These are phyloP conservation scores for Rubia tinctorum DNA, from an alignment of 305 asterid genomes.

Conservation along the genomic window DNA sequence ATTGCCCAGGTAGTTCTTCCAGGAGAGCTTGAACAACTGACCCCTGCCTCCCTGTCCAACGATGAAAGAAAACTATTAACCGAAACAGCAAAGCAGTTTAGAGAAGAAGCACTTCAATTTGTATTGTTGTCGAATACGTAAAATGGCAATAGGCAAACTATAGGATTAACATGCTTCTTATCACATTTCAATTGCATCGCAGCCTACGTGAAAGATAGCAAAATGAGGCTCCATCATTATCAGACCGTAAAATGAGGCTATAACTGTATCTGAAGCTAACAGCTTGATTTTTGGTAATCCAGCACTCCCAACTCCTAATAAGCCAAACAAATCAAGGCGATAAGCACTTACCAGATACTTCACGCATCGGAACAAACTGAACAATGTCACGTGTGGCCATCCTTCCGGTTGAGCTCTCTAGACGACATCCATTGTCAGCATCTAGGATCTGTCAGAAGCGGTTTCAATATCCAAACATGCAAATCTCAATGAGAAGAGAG, in stretches of 20 bases:
- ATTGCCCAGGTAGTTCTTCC: conserved; percentile 83
- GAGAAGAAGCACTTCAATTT: not conserved
- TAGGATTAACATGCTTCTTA: not conserved
- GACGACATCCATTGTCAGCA: conserved; percentile 61
- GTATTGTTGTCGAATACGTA: too few relatives aligned
- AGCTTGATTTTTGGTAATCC: too few relatives aligned
- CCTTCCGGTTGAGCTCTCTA: conserved; percentile 70
- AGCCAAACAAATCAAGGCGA: too few relatives aligned
- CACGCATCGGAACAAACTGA: conserved; percentile 90
- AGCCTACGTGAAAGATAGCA: too few relatives aligned
- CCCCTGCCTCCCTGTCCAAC: conserved; percentile 48
- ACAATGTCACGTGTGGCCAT: conserved; percentile 77
- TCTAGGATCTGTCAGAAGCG: conserved; percentile 51
- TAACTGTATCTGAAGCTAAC: too few relatives aligned
- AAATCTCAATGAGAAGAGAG: not conserved
- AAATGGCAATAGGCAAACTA: not conserved
- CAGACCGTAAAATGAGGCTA: too few relatives aligned
- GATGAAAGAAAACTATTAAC: not conserved
- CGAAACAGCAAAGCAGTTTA: not conserved
- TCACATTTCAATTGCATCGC: too few relatives aligned
- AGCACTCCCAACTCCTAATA: too few relatives aligned
- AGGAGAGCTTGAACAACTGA: conserved; percentile 69
- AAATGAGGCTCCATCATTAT: too few relatives aligned
- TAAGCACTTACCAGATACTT: conserved; percentile 51
- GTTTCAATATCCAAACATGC: not conserved